Evolutionary conservation across 805 yeast species (phyloP), one percentile per base, ranked within the genome.

Genomic region (Ogataea kodamae): DNA sequence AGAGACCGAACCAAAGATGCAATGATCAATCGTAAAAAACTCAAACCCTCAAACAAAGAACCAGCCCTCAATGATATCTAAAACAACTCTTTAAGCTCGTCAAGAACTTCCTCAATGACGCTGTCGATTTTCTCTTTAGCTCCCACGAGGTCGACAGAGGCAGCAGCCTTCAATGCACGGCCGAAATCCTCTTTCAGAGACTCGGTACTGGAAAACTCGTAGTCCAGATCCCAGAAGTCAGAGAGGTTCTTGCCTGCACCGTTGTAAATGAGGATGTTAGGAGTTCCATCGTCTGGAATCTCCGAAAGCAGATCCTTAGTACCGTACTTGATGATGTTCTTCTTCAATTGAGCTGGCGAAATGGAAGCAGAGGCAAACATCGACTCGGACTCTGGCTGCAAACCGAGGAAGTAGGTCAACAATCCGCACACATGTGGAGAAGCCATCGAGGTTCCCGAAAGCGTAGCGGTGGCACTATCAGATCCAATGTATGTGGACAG

Each of bases 371-470:
- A 69, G 45, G 74, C 69, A 56, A 72, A 83, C 55, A 75, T 76
- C 32, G 88, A 79, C 30, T 70, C 75, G 9, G 77, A 59, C 27
- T 74, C 81, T 47, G 96, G 95, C 65, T 83, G 86, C 61, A 88
- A 74, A 5, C 95, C 81, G 57, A 89, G 68, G 66, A 76, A 90
- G 72, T 90, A 90, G 6, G 96, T 75, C 54, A 88, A 76, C 59
- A 90, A 71, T 50, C 98, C 98, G 40, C 88, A 81, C 49, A 89
- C 89, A 56, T 88, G 96, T 28, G 98, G 97, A 22, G 97, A 83
- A 14, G 97, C 96, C 98, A 90, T 90, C 10, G 97, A 90, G 8
- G 97, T 90, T 64, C 98, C 98, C 22, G 95, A 83, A 58, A 84
- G 69, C 23, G 85, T 76, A 27, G 92, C 88, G 47, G 90, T 81